phyloP scores from a whole-genome alignment of 176 grass and related monocot species.

The Puccinellia tenuiflora region DNA sequence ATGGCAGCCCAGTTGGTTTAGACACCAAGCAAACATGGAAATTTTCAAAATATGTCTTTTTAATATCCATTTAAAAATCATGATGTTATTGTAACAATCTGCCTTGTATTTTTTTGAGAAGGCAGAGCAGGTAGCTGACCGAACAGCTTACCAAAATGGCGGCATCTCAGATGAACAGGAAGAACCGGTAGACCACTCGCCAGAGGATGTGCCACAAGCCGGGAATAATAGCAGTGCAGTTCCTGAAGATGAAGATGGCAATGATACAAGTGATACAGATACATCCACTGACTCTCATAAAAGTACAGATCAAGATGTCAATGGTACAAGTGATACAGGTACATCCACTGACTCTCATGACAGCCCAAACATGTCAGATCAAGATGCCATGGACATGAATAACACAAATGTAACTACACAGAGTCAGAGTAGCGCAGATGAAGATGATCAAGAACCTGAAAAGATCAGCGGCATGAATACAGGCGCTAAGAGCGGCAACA shows the following conservation, averaged over 20 bases:
- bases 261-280: constrained; percentile 9
- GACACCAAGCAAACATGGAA: background rate
- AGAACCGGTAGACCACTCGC: background rate
- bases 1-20: background rate
- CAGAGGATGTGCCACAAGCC: background rate
- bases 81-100: constrained; percentile 12
- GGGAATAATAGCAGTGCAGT: background rate
- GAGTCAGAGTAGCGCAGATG: constrained; percentile 6
- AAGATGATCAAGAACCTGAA: constrained; percentile 6
- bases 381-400: constrained; percentile 12
- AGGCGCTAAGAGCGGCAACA: background rate
- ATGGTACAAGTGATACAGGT: constrained; percentile 2
- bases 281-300: background rate
- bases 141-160: constrained; percentile 7
- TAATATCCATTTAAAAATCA: background rate
- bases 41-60: background rate
- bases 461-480: background rate
- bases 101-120: constrained; percentile 4
- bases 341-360: constrained; percentile 4
- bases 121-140: constrained; percentile 3
- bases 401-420: constrained; percentile 15
- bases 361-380: constrained; percentile 1
- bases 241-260: constrained; percentile 9
- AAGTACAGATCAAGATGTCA: background rate
- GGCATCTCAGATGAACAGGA: background rate